A percentile compares a stretch with the other conserved stretches of the same genome.
Evolutionary conservation across 176 grass and related monocot genomes (phyloP).

Genomic region (Phyllostachys edulis): DNA sequence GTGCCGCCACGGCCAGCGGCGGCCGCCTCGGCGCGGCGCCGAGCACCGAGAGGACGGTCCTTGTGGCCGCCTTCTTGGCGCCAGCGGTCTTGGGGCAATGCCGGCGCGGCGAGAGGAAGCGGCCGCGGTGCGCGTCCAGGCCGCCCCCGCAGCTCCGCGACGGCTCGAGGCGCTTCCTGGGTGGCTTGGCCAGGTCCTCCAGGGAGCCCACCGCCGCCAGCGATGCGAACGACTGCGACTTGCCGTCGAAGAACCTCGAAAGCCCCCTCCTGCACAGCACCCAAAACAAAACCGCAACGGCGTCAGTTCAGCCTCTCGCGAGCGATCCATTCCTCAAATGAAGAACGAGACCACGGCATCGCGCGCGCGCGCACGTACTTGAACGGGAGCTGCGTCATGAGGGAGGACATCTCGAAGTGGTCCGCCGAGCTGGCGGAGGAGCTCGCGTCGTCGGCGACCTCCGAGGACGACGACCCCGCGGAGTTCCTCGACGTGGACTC

Average conservation of each 20-base stretch:
- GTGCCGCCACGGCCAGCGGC: no score
- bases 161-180: slow-evolving; percentile 51
- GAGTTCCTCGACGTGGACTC: slow-evolving; percentile 13
- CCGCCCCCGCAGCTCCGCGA: slow-evolving; percentile 58
- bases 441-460: slow-evolving; percentile 49
- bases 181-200: slow-evolving; percentile 63
- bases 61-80: slow-evolving; percentile 33
- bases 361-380: slow-evolving; percentile 33
- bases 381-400: slow-evolving; percentile 61
- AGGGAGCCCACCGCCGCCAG: slow-evolving; percentile 47
- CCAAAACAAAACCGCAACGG: not conserved
- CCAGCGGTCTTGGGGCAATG: slow-evolving; percentile 28
- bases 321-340: not conserved
- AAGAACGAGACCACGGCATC: not conserved
- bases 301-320: not conserved
- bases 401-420: slow-evolving; percentile 62
- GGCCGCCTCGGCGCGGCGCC: not conserved
- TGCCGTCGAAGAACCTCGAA: slow-evolving; percentile 74
- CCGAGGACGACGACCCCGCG: slow-evolving; percentile 31
- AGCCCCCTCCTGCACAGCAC: slow-evolving; percentile 45
- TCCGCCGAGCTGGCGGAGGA: slow-evolving; percentile 41
- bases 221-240: slow-evolving; percentile 72
- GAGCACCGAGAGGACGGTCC: slow-evolving; percentile 33
- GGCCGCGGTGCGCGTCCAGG: slow-evolving; percentile 47
- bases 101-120: slow-evolving; percentile 38